Percentiles rank a stretch among this genome's conserved stretches.
Conservation (phyloP, 805 yeast species). For the Yamadazyma ubonensis region DNA sequence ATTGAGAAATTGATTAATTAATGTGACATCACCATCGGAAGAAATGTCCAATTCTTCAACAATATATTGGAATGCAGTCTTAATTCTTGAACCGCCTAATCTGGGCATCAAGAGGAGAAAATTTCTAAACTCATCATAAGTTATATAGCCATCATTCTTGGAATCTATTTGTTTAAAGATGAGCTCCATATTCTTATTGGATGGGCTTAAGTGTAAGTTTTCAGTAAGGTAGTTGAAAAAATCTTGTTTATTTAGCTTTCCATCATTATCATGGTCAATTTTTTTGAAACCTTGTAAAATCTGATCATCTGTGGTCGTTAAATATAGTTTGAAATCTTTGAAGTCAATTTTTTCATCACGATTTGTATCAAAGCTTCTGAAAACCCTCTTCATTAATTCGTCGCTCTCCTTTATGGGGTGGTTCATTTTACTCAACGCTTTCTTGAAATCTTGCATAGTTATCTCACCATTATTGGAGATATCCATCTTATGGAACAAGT, state of each 20-base stretch:
- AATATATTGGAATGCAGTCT: slow-evolving; percentile 79
- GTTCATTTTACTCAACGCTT: slow-evolving; percentile 45
- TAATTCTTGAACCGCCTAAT: slow-evolving; percentile 67
- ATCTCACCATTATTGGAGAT: slow-evolving; percentile 46
- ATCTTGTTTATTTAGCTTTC: slow-evolving; percentile 63
- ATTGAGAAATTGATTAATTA: slow-evolving; percentile 71
- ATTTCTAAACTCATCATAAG: slow-evolving; percentile 84
- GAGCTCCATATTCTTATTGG: slow-evolving; percentile 49
- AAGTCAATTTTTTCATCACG: slow-evolving; percentile 59
- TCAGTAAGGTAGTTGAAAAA: slow-evolving; percentile 61
- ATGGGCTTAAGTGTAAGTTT: slow-evolving; percentile 52
- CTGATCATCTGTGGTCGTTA: slow-evolving; percentile 66
- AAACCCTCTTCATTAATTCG: slow-evolving; percentile 56
- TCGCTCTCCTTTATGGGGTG: slow-evolving; percentile 67
- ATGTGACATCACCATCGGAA: slow-evolving; percentile 89
- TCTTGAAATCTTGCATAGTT: slow-evolving; percentile 46
- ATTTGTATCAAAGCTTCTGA: slow-evolving; percentile 57
- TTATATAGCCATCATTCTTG: slow-evolving; percentile 62
- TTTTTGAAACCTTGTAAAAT: slow-evolving; percentile 64
- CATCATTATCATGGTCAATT: slow-evolving; percentile 73
- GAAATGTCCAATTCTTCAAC: slow-evolving; percentile 77
- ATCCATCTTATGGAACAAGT: slow-evolving; percentile 36
- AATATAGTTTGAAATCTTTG: slow-evolving; percentile 64
- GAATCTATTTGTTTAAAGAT: slow-evolving; percentile 58
- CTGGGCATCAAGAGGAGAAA: slow-evolving; percentile 82